Conservation (phyloP, 306 rosid genomes). For the Dicorynia guianensis region DNA sequence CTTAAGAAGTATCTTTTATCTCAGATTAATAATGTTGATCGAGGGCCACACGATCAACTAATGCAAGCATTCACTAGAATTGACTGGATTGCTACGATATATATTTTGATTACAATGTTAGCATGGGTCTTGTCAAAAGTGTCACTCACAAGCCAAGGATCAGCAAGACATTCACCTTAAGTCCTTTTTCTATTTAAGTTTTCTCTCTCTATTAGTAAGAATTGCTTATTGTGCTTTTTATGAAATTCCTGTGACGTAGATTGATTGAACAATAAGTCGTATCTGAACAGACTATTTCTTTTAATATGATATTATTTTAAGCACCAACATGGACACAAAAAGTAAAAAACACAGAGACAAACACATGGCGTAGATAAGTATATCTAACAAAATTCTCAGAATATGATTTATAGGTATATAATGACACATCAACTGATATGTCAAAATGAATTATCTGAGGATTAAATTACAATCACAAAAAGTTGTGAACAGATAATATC, state of each 20-base stretch:
- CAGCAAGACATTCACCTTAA: neutral
- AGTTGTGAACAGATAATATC: too few species aligned
- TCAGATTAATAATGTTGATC: neutral
- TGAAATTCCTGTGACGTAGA: neutral
- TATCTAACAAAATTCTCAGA: too few species aligned
- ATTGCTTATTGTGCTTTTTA: neutral
- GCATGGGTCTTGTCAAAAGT: neutral
- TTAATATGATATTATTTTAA: neutral
- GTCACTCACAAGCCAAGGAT: conserved; percentile 13
- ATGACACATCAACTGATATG: too few species aligned
- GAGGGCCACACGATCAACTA: neutral
- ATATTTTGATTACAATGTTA: neutral
- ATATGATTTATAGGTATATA: too few species aligned
- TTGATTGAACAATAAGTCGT: neutral
- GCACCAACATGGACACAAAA: neutral
- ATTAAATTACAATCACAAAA: too few species aligned
- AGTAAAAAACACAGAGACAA: too few species aligned
- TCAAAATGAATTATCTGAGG: too few species aligned
- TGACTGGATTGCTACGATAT: neutral
- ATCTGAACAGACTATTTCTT: neutral
- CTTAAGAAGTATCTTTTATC: neutral
- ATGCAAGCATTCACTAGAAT: neutral
- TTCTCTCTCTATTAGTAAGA: neutral
- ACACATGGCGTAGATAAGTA: too few species aligned
- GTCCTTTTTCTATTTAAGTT: neutral